phyloP scores from a whole-genome alignment of 257 asterid genomes.

The Nicotiana tabacum region DNA sequence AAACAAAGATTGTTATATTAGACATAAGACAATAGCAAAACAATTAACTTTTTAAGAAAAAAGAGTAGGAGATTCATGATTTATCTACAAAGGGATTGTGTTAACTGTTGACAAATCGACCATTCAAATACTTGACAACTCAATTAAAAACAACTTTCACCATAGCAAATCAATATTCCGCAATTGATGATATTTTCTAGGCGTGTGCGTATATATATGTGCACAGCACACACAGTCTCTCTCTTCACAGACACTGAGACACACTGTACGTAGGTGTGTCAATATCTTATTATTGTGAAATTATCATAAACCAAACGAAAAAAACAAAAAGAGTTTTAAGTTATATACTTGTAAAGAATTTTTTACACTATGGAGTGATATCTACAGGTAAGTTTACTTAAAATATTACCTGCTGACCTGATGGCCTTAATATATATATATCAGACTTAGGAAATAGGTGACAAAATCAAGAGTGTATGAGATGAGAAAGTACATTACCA shows the following conservation, averaged over 20 bases:
- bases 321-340: background rate
- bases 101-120: background rate
- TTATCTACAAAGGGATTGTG: background rate
- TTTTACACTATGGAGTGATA: too few species aligned
- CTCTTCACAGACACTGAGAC: too few species aligned
- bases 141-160: background rate
- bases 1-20: background rate
- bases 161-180: background rate
- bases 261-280: too few species aligned
- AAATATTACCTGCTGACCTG: too few species aligned
- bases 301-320: background rate
- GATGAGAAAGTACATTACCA: background rate
- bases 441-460: background rate
- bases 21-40: background rate
- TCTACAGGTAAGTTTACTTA: too few species aligned
- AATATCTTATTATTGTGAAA: too few species aligned
- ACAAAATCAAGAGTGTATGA: background rate
- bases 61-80: background rate
- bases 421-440: too few species aligned
- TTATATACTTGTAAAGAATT: too few species aligned
- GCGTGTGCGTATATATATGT: background rate
- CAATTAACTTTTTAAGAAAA: background rate
- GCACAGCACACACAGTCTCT: too few species aligned
- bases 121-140: background rate
- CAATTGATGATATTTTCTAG: too few species aligned